A percentile compares a stretch with the other conserved stretches of the same genome.
Conservation (phyloP, 257 asterid species). For the Forsythia suspensa region DNA sequence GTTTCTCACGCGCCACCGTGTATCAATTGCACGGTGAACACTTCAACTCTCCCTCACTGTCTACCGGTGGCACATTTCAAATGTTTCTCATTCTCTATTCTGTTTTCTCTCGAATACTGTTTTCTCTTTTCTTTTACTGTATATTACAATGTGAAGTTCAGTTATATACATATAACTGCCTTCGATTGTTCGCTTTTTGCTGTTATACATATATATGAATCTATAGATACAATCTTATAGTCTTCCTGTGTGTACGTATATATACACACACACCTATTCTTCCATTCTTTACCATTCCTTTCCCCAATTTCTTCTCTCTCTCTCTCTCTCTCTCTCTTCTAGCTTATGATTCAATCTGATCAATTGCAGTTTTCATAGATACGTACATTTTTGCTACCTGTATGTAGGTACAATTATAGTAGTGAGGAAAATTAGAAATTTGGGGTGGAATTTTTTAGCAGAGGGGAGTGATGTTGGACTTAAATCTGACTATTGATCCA, state of each 20-base stretch:
- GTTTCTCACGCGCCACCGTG: slow-evolving; percentile 14
- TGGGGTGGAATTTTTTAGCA: neutral
- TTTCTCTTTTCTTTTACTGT: neutral
- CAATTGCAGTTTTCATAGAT: neutral
- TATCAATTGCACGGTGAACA: neutral
- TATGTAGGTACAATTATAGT: slow-evolving; percentile 1
- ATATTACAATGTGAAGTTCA: neutral
- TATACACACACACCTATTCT: slow-evolving; percentile 29
- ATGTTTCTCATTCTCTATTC: neutral
- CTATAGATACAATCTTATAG: slow-evolving; percentile 25
- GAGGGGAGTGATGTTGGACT: slow-evolving; percentile 53
- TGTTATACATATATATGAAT: slow-evolving; percentile 13
- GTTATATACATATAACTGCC: neutral
- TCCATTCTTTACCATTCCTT: slow-evolving; percentile 29
- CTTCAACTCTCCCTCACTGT: neutral
- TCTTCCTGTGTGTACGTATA: slow-evolving; percentile 14
- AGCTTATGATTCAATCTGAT: neutral
- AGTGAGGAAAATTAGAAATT: neutral
- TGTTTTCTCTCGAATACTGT: slow-evolving; percentile 18
- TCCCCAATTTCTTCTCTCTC: slow-evolving; percentile 14
- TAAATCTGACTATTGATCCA: slow-evolving; percentile 51
- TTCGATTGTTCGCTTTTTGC: no score
- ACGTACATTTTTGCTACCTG: slow-evolving; percentile 25
- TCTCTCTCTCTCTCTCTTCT: neutral
- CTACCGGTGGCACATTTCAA: neutral